Evolutionary conservation across 495 filamentous ascomycete species (phyloP), one percentile per base, ranked within the genome.

Genomic region (Pseudevernia furfuracea): DNA sequence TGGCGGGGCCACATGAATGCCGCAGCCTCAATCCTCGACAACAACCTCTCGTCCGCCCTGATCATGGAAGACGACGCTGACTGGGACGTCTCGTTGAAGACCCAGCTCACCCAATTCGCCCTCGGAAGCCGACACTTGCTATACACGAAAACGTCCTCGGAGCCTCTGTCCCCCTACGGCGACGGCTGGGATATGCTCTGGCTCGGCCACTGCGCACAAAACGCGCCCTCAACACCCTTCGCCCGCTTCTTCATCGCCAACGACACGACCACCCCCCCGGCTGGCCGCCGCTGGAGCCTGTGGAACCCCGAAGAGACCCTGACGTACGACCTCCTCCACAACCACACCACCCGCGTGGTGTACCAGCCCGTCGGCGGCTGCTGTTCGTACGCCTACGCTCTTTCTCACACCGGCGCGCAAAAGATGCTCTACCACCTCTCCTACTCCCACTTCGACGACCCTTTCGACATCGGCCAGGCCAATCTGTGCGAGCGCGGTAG

Each of bases 21-120:
- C 15, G 46, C 46, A 1, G 46, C 46, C 11, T 4, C 46, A 25
- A 74, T 83, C 5, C 70, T 84, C 44, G 70, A 79, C 32, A 73
- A 77, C n/a, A 69, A 68, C 12, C 69, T 78, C n/a, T 70, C 74
- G 0, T 77, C 78, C 2, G 80, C 80, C 14, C 61, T 84, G 15
- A 80, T 83, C 10, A 60, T 84, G 55, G 82, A 84, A 66, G 82
- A 84, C 61, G 82, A 84, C 60, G 76, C 77, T 32, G 82, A 84
- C 67, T 84, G 81, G 81, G 82, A 84, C 55, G 72, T 84, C 28
- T 69, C 69, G 32, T 70, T 85, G 32, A 76, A 75, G 32, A 64
- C 68, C 10, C 82, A 84, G 61, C 74, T 85, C 21, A 64, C 70
- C 58, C 72, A 74, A 60, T 81, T 81, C 46, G 80, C 80, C 0